Evolutionary conservation across 495 filamentous ascomycete genomes (phyloP).

Genomic region (Penicillium lagena): DNA sequence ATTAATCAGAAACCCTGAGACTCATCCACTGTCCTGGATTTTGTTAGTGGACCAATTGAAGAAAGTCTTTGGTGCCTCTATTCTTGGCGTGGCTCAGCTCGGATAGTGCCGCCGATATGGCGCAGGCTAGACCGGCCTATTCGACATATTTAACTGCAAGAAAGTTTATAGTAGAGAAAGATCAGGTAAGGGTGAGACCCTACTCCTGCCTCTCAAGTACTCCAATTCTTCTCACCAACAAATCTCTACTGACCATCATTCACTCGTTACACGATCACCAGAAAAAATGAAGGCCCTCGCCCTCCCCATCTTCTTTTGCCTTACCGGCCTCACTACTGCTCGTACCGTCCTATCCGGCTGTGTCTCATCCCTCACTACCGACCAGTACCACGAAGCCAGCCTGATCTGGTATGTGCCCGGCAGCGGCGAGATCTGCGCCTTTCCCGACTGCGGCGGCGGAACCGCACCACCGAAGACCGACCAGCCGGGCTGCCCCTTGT

Average conservation of each 20-base stretch:
- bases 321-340: conserved; percentile 13
- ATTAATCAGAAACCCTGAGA: too few species aligned
- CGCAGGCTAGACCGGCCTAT: too few species aligned
- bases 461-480: conserved; percentile 53
- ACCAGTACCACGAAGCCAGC: conserved; percentile 32
- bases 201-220: not conserved
- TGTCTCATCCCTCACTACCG: conserved; percentile 18
- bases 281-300: conserved; percentile 18
- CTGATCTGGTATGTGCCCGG: conserved; percentile 47
- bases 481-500: conserved; percentile 52
- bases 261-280: conserved; percentile 8
- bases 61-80: too few species aligned
- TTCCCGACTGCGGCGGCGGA: conserved; percentile 60
- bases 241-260: not conserved
- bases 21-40: too few species aligned
- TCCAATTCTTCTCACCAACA: not conserved
- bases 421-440: conserved; percentile 53
- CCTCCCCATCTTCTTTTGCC: conserved; percentile 14
- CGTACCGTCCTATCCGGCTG: conserved; percentile 25
- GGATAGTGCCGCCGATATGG: too few species aligned
- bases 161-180: too few species aligned
- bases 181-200: too few species aligned
- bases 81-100: too few species aligned
- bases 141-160: too few species aligned
- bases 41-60: too few species aligned